Conservation (phyloP, 257 asterid species). For the Fraxinus pennsylvanica region DNA sequence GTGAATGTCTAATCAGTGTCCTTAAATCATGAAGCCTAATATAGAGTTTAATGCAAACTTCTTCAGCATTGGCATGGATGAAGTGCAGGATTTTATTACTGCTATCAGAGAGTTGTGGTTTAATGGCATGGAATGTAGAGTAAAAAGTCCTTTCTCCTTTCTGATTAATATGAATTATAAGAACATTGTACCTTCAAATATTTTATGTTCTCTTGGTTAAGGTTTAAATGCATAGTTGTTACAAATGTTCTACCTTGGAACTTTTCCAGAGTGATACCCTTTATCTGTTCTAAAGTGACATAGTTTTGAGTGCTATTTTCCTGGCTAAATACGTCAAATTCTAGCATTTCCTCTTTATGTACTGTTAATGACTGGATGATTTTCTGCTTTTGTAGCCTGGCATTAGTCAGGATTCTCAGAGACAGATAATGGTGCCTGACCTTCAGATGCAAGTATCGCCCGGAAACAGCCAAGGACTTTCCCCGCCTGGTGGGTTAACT, state of each 20-base stretch:
- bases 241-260: neutral
- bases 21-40: neutral
- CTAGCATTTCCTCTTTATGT: conserved; percentile 3
- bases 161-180: neutral
- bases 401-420: conserved; percentile 62
- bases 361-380: neutral
- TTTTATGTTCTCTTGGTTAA: neutral
- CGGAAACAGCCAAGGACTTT: conserved; percentile 40
- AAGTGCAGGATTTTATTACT: neutral
- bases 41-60: neutral
- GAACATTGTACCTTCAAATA: neutral
- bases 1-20: neutral
- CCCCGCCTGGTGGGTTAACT: conserved; percentile 46
- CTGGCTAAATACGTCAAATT: conserved; percentile 16
- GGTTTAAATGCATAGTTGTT: conserved; percentile 11
- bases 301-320: conserved; percentile 1
- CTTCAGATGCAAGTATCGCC: conserved; percentile 56
- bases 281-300: conserved; percentile 17
- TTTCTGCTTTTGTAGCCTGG: conserved; percentile 50
- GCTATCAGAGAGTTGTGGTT: neutral
- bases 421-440: conserved; percentile 67
- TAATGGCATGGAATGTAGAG: neutral
- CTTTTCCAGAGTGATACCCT: conserved; percentile 4
- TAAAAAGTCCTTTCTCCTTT: neutral
- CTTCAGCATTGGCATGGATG: neutral